Evolutionary conservation across 1,284 basidiomycete species (phyloP).

Genomic region (Heimioporus punctisporus): DNA sequence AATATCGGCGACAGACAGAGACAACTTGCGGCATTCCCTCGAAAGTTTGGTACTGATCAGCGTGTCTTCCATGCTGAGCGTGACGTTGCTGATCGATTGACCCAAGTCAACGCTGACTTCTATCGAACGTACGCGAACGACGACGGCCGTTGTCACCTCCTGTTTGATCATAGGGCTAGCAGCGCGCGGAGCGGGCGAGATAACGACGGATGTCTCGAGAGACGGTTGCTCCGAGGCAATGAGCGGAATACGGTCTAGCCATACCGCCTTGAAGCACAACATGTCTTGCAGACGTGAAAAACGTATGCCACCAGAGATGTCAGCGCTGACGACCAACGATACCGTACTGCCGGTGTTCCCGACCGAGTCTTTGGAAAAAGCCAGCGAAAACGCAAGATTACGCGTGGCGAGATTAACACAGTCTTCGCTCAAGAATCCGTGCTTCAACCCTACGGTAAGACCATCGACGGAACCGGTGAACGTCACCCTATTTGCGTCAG

Average conservation of each 20-base stretch:
- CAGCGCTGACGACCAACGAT: slow-evolving; percentile 74
- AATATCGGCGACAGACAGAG: slow-evolving; percentile 67
- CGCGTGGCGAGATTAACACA: slow-evolving; percentile 76
- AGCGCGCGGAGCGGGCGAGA: slow-evolving; percentile 9
- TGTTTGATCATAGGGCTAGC: slow-evolving; percentile 35
- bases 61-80: slow-evolving; percentile 63
- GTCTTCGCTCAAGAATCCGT: slow-evolving; percentile 81
- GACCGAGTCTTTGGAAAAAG: slow-evolving; percentile 51
- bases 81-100: slow-evolving; percentile 70
- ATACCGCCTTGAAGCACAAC: slow-evolving; percentile 89
- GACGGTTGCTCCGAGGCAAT: slow-evolving; percentile 49
- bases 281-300: slow-evolving; percentile 87
- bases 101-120: slow-evolving; percentile 78
- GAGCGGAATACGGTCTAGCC: slow-evolving; percentile 84
- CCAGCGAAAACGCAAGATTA: slow-evolving; percentile 74
- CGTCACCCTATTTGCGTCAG: slow-evolving; percentile 68
- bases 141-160: slow-evolving; percentile 57
- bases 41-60: slow-evolving; percentile 64
- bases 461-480: slow-evolving; percentile 83
- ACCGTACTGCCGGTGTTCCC: slow-evolving; percentile 54
- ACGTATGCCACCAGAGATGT: slow-evolving; percentile 71
- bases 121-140: slow-evolving; percentile 74
- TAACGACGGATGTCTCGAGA: slow-evolving; percentile 24
- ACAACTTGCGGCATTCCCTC: slow-evolving; percentile 59
- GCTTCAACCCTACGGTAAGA: slow-evolving; percentile 76